phyloP scores from a whole-genome alignment of 139 green algal genomes.

The Chlamydomonas sp. region DNA sequence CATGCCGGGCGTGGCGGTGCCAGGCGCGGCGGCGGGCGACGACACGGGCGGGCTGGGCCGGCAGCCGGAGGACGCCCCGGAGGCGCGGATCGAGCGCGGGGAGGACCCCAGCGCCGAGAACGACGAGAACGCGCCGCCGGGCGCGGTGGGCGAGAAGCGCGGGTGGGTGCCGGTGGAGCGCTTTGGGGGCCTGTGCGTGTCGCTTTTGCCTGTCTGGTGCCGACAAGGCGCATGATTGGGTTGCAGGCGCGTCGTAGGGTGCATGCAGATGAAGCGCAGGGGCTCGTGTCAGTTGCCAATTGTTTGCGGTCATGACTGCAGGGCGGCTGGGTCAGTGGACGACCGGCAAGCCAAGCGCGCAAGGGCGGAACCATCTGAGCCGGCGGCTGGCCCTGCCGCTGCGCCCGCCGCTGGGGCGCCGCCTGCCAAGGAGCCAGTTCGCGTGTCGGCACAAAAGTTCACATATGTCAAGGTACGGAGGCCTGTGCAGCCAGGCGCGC shows the following conservation, averaged over 20 bases:
- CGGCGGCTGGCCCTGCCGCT: neutral
- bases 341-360: slow-evolving; percentile 33
- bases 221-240: too few relatives aligned
- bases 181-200: too few relatives aligned
- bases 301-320: neutral
- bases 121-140: slow-evolving; percentile 32
- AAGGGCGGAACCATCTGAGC: neutral
- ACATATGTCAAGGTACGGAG: slow-evolving; percentile 78
- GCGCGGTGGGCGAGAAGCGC: slow-evolving; percentile 14
- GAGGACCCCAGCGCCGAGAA: slow-evolving; percentile 11
- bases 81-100: slow-evolving; percentile 32
- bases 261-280: too few relatives aligned
- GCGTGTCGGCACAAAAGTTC: slow-evolving; percentile 80
- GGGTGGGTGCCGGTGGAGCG: neutral
- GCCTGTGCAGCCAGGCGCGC: neutral
- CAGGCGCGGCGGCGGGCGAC: slow-evolving; percentile 38
- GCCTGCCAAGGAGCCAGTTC: slow-evolving; percentile 49
- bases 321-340: neutral
- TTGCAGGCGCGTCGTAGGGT: too few relatives aligned
- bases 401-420: slow-evolving; percentile 6
- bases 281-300: too few relatives aligned
- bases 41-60: slow-evolving; percentile 41
- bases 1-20: neutral
- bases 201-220: too few relatives aligned
- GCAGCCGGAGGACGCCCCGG: slow-evolving; percentile 37